Percentiles rank a stretch among this genome's conserved stretches.
Conservation (phyloP, 1,139 yeast species). For the Suhomyces bokatorum region DNA sequence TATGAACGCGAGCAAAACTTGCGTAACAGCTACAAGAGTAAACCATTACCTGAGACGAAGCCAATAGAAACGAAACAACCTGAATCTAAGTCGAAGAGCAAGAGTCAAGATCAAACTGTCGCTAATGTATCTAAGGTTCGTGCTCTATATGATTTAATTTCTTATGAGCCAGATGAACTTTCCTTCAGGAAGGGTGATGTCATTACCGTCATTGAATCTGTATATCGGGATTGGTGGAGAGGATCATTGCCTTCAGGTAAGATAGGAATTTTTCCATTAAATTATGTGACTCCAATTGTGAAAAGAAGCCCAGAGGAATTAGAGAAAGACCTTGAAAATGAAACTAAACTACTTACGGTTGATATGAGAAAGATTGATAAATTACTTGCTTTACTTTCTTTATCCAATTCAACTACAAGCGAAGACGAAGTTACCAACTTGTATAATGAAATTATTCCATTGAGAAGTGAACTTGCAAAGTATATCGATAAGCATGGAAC, state of each 20-base stretch:
- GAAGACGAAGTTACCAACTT: conserved; percentile 53
- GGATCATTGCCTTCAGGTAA: conserved; percentile 77
- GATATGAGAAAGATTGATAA: conserved; percentile 32
- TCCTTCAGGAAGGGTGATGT: conserved; percentile 74
- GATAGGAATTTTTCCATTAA: conserved; percentile 89
- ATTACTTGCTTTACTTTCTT: conserved; percentile 50
- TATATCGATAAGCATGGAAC: conserved; percentile 73
- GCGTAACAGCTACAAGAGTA: conserved; percentile 30
- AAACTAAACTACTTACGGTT: conserved; percentile 27
- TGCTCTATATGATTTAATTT: conserved; percentile 78
- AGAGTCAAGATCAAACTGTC: conserved; percentile 31
- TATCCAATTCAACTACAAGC: conserved; percentile 28
- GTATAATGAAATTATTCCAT: conserved; percentile 68
- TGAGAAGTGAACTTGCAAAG: conserved; percentile 72
- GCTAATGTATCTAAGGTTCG: conserved; percentile 67
- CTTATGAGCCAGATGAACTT: conserved; percentile 70
- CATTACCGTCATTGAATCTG: conserved; percentile 83
- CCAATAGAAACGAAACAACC: neutral
- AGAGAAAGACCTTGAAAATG: conserved; percentile 32
- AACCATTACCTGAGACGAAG: conserved; percentile 32
- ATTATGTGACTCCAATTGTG: conserved; percentile 81
- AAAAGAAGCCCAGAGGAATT: conserved; percentile 58
- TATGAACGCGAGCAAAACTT: conserved; percentile 43
- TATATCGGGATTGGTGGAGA: conserved; percentile 94
- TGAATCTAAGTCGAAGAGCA: conserved; percentile 2